Conservation (phyloP, 2,329 filamentous ascomycete genomes). For the Fusarium verrucosum region DNA sequence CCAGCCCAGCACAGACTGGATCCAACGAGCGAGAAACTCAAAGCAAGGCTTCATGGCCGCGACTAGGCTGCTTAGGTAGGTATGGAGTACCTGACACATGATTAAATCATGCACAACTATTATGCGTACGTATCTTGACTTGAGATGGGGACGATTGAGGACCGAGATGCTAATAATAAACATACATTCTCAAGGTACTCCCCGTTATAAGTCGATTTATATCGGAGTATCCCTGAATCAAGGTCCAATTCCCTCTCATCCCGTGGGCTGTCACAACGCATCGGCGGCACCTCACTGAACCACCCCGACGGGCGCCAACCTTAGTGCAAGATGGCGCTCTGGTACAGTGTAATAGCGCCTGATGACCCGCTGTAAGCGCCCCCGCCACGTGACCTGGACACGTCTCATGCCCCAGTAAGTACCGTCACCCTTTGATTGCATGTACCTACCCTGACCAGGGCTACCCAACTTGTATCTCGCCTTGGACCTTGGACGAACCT, state of each 20-base stretch:
- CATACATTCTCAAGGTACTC: neutral
- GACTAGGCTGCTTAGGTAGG: constrained; percentile 1
- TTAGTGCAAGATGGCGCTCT: constrained; percentile 42
- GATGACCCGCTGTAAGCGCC: constrained; percentile 32
- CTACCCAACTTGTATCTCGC: constrained; percentile 41
- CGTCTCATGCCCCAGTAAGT: constrained; percentile 41
- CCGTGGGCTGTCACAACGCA: neutral
- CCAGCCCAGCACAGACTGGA: constrained; percentile 27
- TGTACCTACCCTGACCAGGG: constrained; percentile 38
- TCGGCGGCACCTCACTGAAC: constrained; percentile 16
- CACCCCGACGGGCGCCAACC: constrained; percentile 36
- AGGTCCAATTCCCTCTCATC: neutral
- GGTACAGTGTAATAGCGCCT: constrained; percentile 36
- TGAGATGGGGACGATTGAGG: neutral
- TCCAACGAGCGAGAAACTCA: constrained; percentile 12
- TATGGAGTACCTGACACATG: constrained; percentile 16
- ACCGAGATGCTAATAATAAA: constrained; percentile 1
- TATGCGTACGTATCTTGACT: neutral
- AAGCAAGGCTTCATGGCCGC: constrained; percentile 22
- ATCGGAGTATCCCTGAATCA: neutral
- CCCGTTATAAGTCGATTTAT: neutral
- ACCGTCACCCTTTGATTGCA: constrained; percentile 43
- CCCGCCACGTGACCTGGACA: constrained; percentile 40
- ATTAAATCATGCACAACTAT: constrained; percentile 11
- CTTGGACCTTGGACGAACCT: constrained; percentile 39